Percentiles rank a stretch among this genome's conserved stretches.
phyloP scores from a whole-genome alignment of 1,284 basidiomycete species.

The Ustilago sp. region DNA sequence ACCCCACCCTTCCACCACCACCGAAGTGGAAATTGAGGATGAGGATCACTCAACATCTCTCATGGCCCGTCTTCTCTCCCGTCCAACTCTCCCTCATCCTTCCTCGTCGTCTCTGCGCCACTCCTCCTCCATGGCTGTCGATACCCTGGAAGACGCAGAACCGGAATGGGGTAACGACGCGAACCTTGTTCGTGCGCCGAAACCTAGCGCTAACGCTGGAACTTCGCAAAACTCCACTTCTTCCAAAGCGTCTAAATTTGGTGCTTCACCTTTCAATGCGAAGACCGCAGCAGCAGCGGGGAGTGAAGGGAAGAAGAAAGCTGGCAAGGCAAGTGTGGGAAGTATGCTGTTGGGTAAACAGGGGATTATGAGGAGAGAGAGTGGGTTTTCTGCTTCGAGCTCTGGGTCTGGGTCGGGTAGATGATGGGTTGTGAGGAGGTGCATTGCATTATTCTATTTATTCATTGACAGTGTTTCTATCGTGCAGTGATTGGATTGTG shows the following conservation, averaged over 20 bases:
- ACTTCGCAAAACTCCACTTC: neutral
- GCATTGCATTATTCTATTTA: too few species aligned
- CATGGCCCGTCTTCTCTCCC: conserved; percentile 21
- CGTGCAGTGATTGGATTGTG: too few species aligned
- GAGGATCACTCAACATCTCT: conserved; percentile 9
- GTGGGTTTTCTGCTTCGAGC: conserved; percentile 22
- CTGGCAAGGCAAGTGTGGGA: neutral
- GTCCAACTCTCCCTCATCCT: neutral
- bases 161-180: conserved; percentile 55
- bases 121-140: conserved; percentile 10
- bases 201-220: conserved; percentile 20
- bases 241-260: neutral
- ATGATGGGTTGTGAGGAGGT: neutral
- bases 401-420: conserved; percentile 6
- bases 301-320: conserved; percentile 1
- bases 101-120: neutral
- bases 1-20: neutral
- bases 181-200: conserved; percentile 39
- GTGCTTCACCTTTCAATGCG: neutral
- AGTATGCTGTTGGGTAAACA: conserved; percentile 28
- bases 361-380: conserved; percentile 38
- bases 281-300: neutral
- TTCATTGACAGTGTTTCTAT: too few species aligned
- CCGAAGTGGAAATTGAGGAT: neutral
- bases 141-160: conserved; percentile 41